These are phyloP conservation scores for Bombardia bombarda DNA, from an alignment of 495 filamentous ascomycete genomes.

Conservation along the genomic window DNA sequence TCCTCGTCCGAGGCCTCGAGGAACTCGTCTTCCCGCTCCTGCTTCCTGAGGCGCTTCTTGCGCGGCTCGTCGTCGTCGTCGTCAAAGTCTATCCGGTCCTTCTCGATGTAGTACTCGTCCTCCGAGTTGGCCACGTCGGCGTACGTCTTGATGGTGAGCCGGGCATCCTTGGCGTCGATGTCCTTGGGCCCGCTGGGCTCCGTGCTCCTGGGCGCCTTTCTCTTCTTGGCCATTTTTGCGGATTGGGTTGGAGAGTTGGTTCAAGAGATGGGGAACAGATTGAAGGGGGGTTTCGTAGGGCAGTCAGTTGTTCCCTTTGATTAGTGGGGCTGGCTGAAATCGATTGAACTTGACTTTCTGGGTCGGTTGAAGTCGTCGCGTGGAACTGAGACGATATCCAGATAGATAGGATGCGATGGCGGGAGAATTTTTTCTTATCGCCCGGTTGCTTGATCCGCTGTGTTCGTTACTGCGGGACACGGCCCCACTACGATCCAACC, in stretches of 20 bases:
- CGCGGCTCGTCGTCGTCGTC: slow-evolving; percentile 72
- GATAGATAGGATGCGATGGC: no score
- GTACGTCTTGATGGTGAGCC: slow-evolving; percentile 58
- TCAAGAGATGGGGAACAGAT: no score
- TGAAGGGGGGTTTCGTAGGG: no score
- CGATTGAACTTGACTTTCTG: no score
- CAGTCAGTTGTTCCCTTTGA: not conserved
- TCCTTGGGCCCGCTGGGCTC: slow-evolving; percentile 37
- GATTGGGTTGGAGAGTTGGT: no score
- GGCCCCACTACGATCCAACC: not conserved
- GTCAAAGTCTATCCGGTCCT: slow-evolving; percentile 79
- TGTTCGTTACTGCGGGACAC: not conserved
- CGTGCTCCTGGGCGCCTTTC: slow-evolving; percentile 54
- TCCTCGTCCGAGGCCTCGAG: slow-evolving; percentile 81
- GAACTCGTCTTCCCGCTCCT: slow-evolving; percentile 51
- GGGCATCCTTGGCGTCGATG: slow-evolving; percentile 44
- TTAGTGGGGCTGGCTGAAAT: no score
- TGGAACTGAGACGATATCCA: no score
- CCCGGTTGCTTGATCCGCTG: not conserved
- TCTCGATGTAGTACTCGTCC: slow-evolving; percentile 79
- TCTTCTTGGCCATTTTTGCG: slow-evolving; percentile 66
- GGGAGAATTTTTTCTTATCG: slow-evolving; percentile 7
- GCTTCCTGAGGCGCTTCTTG: slow-evolving; percentile 63
- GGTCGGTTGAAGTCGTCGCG: no score
- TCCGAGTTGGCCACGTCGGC: slow-evolving; percentile 84